Conservation (phyloP, 208 protist genomes). For the Crithidia fasciculata region DNA sequence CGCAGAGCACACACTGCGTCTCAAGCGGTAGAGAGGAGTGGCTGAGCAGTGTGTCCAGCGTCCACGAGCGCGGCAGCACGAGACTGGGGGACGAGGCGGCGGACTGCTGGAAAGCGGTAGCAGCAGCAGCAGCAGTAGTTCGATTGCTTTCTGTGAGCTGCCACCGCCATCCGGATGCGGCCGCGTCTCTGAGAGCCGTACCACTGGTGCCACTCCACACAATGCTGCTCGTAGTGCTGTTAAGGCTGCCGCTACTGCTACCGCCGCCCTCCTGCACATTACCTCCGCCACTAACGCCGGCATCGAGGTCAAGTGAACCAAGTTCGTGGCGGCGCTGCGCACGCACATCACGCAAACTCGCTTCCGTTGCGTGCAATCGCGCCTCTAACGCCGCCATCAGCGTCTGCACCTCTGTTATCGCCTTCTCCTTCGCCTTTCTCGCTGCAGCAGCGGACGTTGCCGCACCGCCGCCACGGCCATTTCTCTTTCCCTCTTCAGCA, state of each 20-base stretch:
- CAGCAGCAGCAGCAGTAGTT: background rate
- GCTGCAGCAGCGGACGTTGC: background rate
- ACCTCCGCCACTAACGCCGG: too few species aligned
- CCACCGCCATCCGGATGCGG: background rate
- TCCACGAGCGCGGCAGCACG: conserved; percentile 21
- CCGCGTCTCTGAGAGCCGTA: background rate
- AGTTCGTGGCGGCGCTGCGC: conserved; percentile 28
- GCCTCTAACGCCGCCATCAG: conserved; percentile 22
- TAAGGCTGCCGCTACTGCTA: too few species aligned
- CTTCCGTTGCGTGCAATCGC: conserved; percentile 26
- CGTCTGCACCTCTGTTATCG: conserved; percentile 12
- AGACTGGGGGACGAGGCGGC: background rate
- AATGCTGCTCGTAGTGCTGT: too few species aligned
- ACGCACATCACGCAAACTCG: conserved; percentile 18
- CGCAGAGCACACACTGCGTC: conserved; percentile 36
- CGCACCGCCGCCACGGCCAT: too few species aligned
- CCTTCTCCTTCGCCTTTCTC: background rate
- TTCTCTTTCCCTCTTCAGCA: too few species aligned
- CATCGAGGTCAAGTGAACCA: conserved; percentile 13
- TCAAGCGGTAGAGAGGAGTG: conserved; percentile 38
- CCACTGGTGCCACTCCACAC: too few species aligned
- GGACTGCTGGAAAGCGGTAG: background rate
- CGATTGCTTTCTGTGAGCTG: background rate
- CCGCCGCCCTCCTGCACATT: too few species aligned
- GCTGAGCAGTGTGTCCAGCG: conserved; percentile 20